Conservation (phyloP, 306 rosid genomes). For the Corylus americana region DNA sequence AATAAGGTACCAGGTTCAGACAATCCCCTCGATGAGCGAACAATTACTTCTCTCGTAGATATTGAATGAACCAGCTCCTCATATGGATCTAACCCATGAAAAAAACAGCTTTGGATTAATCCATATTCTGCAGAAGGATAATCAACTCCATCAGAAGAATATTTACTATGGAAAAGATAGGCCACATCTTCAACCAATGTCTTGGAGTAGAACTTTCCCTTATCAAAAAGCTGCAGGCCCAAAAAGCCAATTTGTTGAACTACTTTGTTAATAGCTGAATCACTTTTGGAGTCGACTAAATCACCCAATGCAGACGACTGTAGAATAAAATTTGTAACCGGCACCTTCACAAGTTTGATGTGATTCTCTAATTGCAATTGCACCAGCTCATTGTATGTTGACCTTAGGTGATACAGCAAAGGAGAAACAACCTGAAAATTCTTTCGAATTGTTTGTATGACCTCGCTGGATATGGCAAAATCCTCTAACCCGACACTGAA, state of each 20-base stretch:
- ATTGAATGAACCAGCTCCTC: conserved; percentile 93
- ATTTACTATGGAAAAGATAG: conserved; percentile 49
- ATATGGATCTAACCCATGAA: conserved; percentile 84
- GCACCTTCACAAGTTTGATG: conserved; percentile 49
- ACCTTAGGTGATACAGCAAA: conserved; percentile 63
- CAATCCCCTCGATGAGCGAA: conserved; percentile 91
- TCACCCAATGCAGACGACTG: conserved; percentile 68
- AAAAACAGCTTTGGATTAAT: conserved; percentile 65
- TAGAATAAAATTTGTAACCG: conserved; percentile 51
- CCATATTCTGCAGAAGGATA: conserved; percentile 89
- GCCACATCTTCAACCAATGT: conserved; percentile 80
- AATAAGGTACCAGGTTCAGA: conserved; percentile 94
- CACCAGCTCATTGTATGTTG: conserved; percentile 65
- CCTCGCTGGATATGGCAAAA: conserved; percentile 56
- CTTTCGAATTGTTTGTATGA: conserved; percentile 37
- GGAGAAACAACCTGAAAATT: conserved; percentile 53
- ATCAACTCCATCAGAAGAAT: conserved; percentile 50
- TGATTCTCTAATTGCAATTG: conserved; percentile 70
- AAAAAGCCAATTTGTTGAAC: conserved; percentile 90
- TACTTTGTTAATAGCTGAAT: conserved; percentile 66
- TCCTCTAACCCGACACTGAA: conserved; percentile 84
- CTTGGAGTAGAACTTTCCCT: conserved; percentile 81
- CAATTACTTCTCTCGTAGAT: conserved; percentile 75
- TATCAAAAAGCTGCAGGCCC: conserved; percentile 77
- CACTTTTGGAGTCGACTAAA: conserved; percentile 76